These are phyloP conservation scores for Skeletonema tropicum DNA, from an alignment of 108 stramenopile genomes.

Conservation along the genomic window DNA sequence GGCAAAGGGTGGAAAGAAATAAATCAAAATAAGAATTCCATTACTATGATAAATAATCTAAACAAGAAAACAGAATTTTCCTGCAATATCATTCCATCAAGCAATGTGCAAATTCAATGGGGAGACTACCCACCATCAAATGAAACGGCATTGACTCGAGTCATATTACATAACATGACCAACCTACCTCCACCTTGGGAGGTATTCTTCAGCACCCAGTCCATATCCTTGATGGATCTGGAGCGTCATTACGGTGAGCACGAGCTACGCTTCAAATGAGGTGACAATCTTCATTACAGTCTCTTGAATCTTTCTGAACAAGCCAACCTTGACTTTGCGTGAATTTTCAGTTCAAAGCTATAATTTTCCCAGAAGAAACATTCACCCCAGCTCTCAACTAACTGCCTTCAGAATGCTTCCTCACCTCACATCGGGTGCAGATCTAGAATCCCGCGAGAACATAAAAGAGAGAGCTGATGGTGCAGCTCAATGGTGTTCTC, in stretches of 20 bases:
- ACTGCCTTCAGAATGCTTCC: background rate
- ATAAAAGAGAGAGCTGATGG: background rate
- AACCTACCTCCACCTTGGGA: constrained; percentile 41
- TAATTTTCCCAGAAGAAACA: constrained; percentile 5
- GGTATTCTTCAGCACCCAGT: constrained; percentile 37
- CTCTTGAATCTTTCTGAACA: background rate
- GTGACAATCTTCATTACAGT: constrained; percentile 31
- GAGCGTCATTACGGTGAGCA: constrained; percentile 47
- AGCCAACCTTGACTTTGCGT: constrained; percentile 16
- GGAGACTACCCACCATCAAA: constrained; percentile 11
- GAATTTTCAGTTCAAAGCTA: constrained; percentile 18
- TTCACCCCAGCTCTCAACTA: background rate
- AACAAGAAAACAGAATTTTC: background rate
- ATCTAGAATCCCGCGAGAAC: constrained; percentile 5
- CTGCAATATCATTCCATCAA: background rate
- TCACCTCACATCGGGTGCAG: constrained; percentile 25
- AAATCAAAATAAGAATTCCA: constrained; percentile 43
- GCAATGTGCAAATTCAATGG: constrained; percentile 35
- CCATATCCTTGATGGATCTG: constrained; percentile 38
- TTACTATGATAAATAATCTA: constrained; percentile 23
- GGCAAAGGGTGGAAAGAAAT: constrained; percentile 29
- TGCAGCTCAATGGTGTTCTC: background rate
- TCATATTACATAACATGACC: background rate
- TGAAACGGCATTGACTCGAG: constrained; percentile 33
- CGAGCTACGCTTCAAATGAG: constrained; percentile 21